Conservation (phyloP, 352 stramenopile species). For the Globisporangium mamillatum region DNA sequence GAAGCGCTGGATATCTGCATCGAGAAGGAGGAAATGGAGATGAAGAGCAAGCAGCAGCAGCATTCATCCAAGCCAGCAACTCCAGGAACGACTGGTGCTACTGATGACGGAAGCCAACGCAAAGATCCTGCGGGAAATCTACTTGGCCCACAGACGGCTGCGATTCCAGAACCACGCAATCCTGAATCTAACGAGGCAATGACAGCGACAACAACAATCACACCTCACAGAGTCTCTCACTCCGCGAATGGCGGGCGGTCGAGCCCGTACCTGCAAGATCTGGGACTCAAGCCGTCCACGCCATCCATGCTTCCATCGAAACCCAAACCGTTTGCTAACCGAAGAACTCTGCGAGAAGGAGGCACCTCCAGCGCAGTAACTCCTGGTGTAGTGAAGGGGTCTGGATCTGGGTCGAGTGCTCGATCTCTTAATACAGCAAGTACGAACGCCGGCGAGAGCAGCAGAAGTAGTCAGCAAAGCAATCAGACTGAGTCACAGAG, state of each 20-base stretch:
- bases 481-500: constrained; percentile 18
- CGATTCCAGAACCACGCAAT: neutral
- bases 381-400: neutral
- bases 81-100: neutral
- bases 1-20: constrained; percentile 19
- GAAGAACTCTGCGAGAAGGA: constrained; percentile 69
- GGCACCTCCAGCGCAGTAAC: constrained; percentile 13
- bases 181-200: neutral
- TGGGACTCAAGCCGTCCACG: constrained; percentile 12
- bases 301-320: constrained; percentile 7
- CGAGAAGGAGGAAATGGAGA: constrained; percentile 15
- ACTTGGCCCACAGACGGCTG: neutral
- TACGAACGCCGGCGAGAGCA: neutral
- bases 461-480: constrained; percentile 7
- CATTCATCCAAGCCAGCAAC: neutral
- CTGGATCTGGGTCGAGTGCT: neutral
- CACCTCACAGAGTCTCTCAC: constrained; percentile 8
- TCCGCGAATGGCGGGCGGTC: constrained; percentile 9
- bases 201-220: neutral
- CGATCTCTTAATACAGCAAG: neutral
- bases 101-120: constrained; percentile 1
- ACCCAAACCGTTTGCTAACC: constrained; percentile 9
- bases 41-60: constrained; percentile 8
- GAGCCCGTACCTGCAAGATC: constrained; percentile 17
- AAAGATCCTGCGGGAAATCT: neutral